Percentiles rank a stretch among this genome's conserved stretches.
These are phyloP conservation scores for Psidium friedrichsthalianum DNA, from an alignment of 345 rosid genomes.

Conservation along the genomic window DNA sequence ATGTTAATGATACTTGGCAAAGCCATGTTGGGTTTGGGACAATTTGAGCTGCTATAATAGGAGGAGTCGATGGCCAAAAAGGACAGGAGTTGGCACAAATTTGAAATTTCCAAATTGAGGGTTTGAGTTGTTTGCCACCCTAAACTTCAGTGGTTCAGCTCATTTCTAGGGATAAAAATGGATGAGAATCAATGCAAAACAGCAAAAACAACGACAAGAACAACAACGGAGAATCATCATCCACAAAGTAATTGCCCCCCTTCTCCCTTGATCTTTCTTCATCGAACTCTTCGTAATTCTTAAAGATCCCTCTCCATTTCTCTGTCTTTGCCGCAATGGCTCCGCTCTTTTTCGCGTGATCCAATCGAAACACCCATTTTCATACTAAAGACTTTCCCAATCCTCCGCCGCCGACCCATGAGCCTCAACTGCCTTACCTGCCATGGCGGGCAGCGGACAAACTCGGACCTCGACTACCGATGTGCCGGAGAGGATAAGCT, in stretches of 20 bases:
- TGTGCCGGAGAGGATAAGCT: background rate
- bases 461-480: background rate
- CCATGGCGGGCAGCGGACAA: background rate
- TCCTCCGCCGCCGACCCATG: background rate
- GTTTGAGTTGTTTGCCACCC: background rate
- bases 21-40: background rate
- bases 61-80: background rate
- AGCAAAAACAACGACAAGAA: background rate
- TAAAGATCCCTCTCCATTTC: background rate
- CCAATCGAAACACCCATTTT: background rate
- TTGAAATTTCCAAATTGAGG: background rate
- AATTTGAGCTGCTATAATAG: background rate
- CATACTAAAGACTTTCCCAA: background rate
- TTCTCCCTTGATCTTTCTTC: background rate
- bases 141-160: background rate
- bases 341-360: background rate
- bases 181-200: background rate
- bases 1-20: background rate
- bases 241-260: background rate
- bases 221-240: background rate
- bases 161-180: background rate
- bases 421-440: slow-evolving; percentile 3
- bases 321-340: background rate
- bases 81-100: background rate
- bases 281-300: background rate